Evolutionary conservation across 2,329 filamentous ascomycete genomes (phyloP), one percentile per base, ranked within the genome.

Genomic region (Penicillium sp.): DNA sequence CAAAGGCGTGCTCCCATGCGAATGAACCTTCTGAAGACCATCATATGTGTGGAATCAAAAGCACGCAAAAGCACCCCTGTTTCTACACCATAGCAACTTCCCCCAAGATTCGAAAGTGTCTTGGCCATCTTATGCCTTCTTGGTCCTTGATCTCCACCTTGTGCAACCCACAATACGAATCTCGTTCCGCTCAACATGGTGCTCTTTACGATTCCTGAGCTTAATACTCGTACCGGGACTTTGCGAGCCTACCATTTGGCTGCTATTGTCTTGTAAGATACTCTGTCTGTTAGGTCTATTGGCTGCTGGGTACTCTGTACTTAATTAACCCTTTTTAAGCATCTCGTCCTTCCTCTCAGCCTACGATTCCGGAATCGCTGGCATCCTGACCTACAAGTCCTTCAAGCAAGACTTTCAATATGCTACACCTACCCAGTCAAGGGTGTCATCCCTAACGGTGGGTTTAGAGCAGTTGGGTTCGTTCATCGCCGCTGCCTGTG

Each of bases 401-500:
- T 74, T 71, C 50, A 53, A 69, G 34, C 49, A 54, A 11, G 69
- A 72, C 48, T 72, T 68, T 52, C 46, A 58, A 16, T 73, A 69
- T 50, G 56, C 59, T 18, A 60, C 58, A 16, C 55, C 55, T 6
- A 55, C 68, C 40, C 59, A 65, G 44, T 71, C 69, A 1, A 62
- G 65, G 14, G 62, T 70, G 40, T 71, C 67, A 24, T 70, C 71
- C 2, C 68, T 75, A 28, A 70, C 72, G 32, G 71, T 76, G 11
- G 68, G 69, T 6, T 64, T 76, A 5, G 71, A 75, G 31, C 72
- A 76, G 43, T 67, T 73, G 4, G 74, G 74, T 28, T 73, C 73
- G 16, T 77, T 77, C 55, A 67, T 75, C 35, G 73, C 72, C 18
- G 73, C 73, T 47, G 69, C 75, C 40, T 49, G 64, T 32, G 68